Conservation (phyloP, 441 rosid species). For the Pelargonium cotyledonis region DNA sequence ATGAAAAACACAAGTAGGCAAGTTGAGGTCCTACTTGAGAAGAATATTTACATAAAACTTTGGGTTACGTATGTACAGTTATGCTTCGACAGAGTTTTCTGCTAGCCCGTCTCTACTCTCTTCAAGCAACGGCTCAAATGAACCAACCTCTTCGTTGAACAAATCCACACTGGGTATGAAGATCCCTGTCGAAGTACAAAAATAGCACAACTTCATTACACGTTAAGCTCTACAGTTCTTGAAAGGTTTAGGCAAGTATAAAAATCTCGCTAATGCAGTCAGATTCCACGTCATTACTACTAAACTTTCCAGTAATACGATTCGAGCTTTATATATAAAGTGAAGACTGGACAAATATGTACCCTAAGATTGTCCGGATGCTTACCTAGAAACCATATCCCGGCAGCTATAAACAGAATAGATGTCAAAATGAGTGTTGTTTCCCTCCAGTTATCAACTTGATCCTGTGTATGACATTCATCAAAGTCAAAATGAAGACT, state of each 20-base stretch:
- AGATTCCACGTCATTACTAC: background rate
- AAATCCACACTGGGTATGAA: constrained; percentile 50
- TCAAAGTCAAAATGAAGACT: constrained; percentile 4
- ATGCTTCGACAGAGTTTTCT: constrained; percentile 18
- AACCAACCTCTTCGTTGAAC: constrained; percentile 37
- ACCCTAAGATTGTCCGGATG: background rate
- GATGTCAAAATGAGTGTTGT: constrained; percentile 57
- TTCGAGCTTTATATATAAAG: background rate
- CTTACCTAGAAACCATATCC: constrained; percentile 53
- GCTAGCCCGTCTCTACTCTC: constrained; percentile 13
- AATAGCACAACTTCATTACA: background rate
- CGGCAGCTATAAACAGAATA: constrained; percentile 53
- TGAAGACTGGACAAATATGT: background rate
- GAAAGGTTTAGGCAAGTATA: background rate
- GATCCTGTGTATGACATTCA: constrained; percentile 36
- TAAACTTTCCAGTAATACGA: background rate
- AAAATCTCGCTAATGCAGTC: background rate
- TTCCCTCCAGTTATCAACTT: constrained; percentile 53
- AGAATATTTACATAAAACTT: background rate
- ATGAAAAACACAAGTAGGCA: background rate
- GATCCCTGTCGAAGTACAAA: constrained; percentile 39
- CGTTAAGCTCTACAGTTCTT: background rate
- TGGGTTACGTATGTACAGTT: background rate
- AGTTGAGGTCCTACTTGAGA: background rate
- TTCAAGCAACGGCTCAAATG: constrained; percentile 38